phyloP scores from a whole-genome alignment of 1,284 basidiomycete species.

The Rhizoctonia solani region DNA sequence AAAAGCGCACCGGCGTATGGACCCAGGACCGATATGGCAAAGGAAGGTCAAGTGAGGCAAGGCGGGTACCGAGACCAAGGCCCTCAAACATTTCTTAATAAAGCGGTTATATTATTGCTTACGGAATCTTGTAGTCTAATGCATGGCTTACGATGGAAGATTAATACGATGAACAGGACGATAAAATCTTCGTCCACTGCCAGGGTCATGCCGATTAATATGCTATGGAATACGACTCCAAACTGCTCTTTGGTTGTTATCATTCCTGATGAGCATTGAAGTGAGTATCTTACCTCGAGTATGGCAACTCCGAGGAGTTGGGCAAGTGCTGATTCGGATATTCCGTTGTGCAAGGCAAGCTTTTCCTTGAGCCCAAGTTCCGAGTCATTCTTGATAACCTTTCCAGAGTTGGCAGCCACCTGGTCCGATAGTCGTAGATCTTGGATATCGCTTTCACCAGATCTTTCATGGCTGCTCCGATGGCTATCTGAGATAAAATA shows the following conservation, averaged over 20 bases:
- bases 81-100: constrained; percentile 86
- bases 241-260: constrained; percentile 55
- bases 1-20: constrained; percentile 66
- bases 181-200: constrained; percentile 83
- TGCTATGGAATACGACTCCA: constrained; percentile 87
- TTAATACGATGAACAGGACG: constrained; percentile 84
- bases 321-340: constrained; percentile 51
- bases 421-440: no score
- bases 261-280: background rate
- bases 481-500: no score
- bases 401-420: constrained; percentile 3
- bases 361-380: constrained; percentile 4
- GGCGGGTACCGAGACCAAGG: constrained; percentile 83
- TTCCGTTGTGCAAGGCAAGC: no score
- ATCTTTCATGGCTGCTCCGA: no score
- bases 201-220: constrained; percentile 92
- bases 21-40: constrained; percentile 57
- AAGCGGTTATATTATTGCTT: constrained; percentile 42
- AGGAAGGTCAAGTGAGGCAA: constrained; percentile 74
- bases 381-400: constrained; percentile 8
- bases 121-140: background rate
- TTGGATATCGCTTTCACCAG: no score
- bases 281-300: constrained; percentile 54
- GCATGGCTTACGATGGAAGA: constrained; percentile 77
- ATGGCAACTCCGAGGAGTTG: constrained; percentile 87